Evolutionary conservation across 495 filamentous ascomycete species (phyloP), one percentile per base, ranked within the genome.

Genomic region (Neurospora terricola): DNA sequence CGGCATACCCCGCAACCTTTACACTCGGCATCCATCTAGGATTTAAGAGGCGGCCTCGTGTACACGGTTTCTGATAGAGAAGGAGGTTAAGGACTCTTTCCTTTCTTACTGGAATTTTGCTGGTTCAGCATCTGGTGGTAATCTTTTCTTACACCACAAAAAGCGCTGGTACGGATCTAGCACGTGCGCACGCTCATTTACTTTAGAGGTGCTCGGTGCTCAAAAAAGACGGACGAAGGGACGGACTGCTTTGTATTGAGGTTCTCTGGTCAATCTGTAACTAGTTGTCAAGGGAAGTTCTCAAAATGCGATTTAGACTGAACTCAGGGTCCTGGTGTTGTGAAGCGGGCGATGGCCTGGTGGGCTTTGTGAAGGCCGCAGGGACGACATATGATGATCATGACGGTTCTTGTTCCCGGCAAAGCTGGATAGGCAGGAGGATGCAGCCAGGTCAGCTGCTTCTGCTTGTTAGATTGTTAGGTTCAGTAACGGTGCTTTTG

Each of bases 251-350:
- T 38, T 34, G 30, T 30, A 45, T 66, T 34, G 70, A 30, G 42
- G 42, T 66, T 76, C 71, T 75, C 72, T 70, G 70, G 73, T 76
- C 75, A 74, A 59, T 76, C 71, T 80, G 78, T 79, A 78, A 73
- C 75, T 80, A 80, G 79, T 74, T 72, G 72, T 77, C 54, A 74
- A 34, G 70, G 74, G 75, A 81, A 73, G 75, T 80, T 76, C 72
- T 70, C 73, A 80, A 78, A 80, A 81, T 80, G 78, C 75, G 72
- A 77, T 71, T 73, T 80, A 81, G 80, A 80, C 80, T 77, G 77
- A 81, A 78, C 45, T 74, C 54, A 71, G 59, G 70, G 72, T 66
- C 54, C 43, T 72, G 23, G 40, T 71, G 21, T 69, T 69, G 39
- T 40, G 34, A 66, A 66, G 54, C 14, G 27, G 54, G 27, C 54